A percentile compares a stretch with the other conserved stretches of the same genome.
Evolutionary conservation across 2,329 filamentous ascomycete species (phyloP).

Genomic region (Claviceps fusiformis): DNA sequence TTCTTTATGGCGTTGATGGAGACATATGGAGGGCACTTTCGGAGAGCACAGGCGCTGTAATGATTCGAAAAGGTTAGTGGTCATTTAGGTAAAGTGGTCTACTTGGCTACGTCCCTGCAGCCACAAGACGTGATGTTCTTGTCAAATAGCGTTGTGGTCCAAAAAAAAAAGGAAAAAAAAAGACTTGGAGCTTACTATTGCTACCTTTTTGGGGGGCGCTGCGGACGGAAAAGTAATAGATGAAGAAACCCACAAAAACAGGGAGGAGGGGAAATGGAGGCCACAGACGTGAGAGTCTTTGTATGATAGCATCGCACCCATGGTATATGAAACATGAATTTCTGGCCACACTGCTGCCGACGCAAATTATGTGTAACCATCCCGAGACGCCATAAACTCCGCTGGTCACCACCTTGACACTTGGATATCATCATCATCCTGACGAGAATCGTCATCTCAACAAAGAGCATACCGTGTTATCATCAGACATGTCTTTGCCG

Average conservation of each 20-base stretch:
- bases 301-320: neutral
- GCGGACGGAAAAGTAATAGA: neutral
- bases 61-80: neutral
- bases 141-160: neutral
- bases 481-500: neutral
- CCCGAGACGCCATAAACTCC: constrained; percentile 1
- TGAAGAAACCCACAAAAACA: neutral
- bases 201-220: neutral
- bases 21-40: neutral
- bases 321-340: neutral
- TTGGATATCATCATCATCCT: neutral
- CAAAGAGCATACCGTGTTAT: neutral
- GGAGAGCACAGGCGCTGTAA: constrained; percentile 8
- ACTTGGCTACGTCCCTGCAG: neutral
- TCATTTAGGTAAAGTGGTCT: neutral
- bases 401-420: neutral
- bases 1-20: constrained; percentile 14
- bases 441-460: neutral
- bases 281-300: neutral
- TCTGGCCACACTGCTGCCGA: neutral
- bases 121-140: constrained; percentile 1
- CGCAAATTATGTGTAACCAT: neutral
- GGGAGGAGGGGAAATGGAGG: neutral
- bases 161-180: neutral
- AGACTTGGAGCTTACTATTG: neutral